These are phyloP conservation scores for Xylaria castorea DNA, from an alignment of 495 filamentous ascomycete genomes.

Conservation along the genomic window DNA sequence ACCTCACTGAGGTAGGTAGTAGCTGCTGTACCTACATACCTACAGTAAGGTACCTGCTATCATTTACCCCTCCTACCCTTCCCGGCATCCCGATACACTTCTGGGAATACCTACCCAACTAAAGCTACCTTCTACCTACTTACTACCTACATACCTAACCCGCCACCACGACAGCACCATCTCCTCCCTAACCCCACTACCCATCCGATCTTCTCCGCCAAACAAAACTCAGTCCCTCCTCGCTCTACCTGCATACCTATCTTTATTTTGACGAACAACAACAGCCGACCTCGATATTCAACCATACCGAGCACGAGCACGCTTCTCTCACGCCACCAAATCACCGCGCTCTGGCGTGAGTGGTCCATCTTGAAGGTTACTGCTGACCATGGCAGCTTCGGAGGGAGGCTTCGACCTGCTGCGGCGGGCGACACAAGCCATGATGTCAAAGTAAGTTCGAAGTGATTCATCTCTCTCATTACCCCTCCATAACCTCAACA, in stretches of 20 bases:
- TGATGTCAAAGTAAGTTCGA: conserved; percentile 64
- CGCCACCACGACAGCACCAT: conserved; percentile 10
- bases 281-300: not conserved
- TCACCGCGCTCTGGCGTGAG: conserved; percentile 25
- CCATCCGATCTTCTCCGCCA: conserved; percentile 27
- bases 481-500: conserved; percentile 40
- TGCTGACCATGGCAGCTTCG: conserved; percentile 42
- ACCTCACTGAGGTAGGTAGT: not conserved
- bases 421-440: conserved; percentile 60
- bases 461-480: conserved; percentile 33
- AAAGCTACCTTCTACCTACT: not conserved
- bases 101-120: conserved; percentile 12
- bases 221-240: conserved; percentile 24
- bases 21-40: not conserved
- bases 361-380: conserved; percentile 20
- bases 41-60: not conserved
- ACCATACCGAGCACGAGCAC: not conserved
- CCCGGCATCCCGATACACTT: conserved; percentile 23
- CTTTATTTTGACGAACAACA: conserved; percentile 4
- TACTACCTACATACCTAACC: conserved; percentile 6
- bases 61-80: conserved; percentile 28
- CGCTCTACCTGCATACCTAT: conserved; percentile 20
- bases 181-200: conserved; percentile 16
- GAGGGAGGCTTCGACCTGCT: conserved; percentile 58
- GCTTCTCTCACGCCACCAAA: conserved; percentile 8